These are phyloP conservation scores for Helianthus annuus DNA, from an alignment of 129 eudicot genomes.

Conservation along the genomic window HanXRQr2.0-SUNRISE NC_035434.2:3232545-3233044, in stretches of 20 bases:
- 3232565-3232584: conserved; percentile 39
- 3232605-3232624: conserved; percentile 7
- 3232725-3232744: conserved; percentile 30
- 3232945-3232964: background rate
- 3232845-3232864: background rate
- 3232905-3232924: background rate
- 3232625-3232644: conserved; percentile 9
- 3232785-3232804: conserved; percentile 45
- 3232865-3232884: background rate
- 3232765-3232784: conserved; percentile 51
- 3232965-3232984: background rate
- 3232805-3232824: conserved; percentile 33
- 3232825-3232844: conserved; percentile 25
- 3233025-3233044: no score
- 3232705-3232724: conserved; percentile 77
- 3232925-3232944: background rate
- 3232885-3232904: conserved; percentile 1
- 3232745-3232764: conserved; percentile 54
- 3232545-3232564: conserved; percentile 39
- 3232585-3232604: background rate
- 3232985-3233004: background rate
- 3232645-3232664: conserved; percentile 30
- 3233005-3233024: no score
- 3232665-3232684: conserved; percentile 36
- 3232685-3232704: conserved; percentile 73